Conservation (phyloP, 1,139 yeast genomes). For the Taiozyma sp. region DNA sequence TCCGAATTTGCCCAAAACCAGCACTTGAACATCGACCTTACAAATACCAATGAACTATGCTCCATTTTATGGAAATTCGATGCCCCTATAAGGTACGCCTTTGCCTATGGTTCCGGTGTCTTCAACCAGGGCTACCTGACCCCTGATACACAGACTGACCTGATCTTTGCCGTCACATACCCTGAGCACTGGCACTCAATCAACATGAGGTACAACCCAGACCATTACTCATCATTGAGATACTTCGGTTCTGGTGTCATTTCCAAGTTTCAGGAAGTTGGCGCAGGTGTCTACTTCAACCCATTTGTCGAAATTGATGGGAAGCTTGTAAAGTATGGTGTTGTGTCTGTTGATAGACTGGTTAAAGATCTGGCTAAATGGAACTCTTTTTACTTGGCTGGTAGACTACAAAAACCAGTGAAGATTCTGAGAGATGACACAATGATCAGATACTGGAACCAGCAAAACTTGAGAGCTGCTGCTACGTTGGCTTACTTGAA, state of each 20-base stretch:
- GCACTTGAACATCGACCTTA: conserved; percentile 40
- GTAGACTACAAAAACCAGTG: conserved; percentile 92
- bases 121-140: conserved; percentile 57
- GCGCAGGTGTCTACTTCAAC: conserved; percentile 91
- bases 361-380: conserved; percentile 71
- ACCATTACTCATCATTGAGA: conserved; percentile 71
- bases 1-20: conserved; percentile 55
- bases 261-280: conserved; percentile 59
- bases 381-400: conserved; percentile 85
- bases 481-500: conserved; percentile 65
- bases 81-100: conserved; percentile 67
- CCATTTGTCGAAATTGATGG: conserved; percentile 73
- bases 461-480: conserved; percentile 73
- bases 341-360: conserved; percentile 57
- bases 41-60: conserved; percentile 41
- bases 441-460: conserved; percentile 58
- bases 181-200: conserved; percentile 69
- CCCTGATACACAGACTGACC: conserved; percentile 68
- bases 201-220: conserved; percentile 59
- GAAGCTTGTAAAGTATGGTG: conserved; percentile 77
- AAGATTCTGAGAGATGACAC: conserved; percentile 63
- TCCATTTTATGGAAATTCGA: conserved; percentile 51
- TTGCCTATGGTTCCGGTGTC: conserved; percentile 97
- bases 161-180: conserved; percentile 78
- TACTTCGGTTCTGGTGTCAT: conserved; percentile 56